phyloP scores from a whole-genome alignment of 208 protist genomes.

The Acanthamoeba culbertsoni region DNA sequence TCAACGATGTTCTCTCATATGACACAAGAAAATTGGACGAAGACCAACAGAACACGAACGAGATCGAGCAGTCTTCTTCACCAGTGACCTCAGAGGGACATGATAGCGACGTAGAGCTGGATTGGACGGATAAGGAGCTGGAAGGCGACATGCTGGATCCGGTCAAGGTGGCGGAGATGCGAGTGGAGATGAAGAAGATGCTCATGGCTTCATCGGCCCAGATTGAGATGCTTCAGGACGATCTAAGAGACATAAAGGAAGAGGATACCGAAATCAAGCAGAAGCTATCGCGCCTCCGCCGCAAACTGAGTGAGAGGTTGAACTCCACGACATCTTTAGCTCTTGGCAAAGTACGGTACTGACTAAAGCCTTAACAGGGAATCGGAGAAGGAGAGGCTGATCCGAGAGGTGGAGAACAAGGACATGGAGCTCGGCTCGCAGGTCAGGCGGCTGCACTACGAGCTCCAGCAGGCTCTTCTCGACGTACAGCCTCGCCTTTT shows the following conservation, averaged over 20 bases:
- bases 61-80: no score
- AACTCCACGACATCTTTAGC: no score
- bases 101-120: no score
- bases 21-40: no score
- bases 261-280: constrained; percentile 34
- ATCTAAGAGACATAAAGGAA: background rate
- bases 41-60: no score
- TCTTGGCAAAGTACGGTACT: no score
- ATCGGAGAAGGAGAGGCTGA: background rate
- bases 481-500: background rate
- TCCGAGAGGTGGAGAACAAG: background rate
- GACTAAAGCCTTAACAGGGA: no score
- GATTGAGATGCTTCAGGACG: constrained; percentile 60
- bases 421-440: constrained; percentile 28
- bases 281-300: no score
- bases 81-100: no score
- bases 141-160: constrained; percentile 43
- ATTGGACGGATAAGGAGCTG: no score
- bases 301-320: background rate
- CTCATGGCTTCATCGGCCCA: background rate
- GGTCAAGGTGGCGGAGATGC: constrained; percentile 23
- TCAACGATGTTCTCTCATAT: no score
- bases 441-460: constrained; percentile 2
- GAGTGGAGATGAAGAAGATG: constrained; percentile 45
- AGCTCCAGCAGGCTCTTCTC: constrained; percentile 6